Evolutionary conservation across 1,284 basidiomycete species (phyloP).

Genomic region (Golubevia sp.): DNA sequence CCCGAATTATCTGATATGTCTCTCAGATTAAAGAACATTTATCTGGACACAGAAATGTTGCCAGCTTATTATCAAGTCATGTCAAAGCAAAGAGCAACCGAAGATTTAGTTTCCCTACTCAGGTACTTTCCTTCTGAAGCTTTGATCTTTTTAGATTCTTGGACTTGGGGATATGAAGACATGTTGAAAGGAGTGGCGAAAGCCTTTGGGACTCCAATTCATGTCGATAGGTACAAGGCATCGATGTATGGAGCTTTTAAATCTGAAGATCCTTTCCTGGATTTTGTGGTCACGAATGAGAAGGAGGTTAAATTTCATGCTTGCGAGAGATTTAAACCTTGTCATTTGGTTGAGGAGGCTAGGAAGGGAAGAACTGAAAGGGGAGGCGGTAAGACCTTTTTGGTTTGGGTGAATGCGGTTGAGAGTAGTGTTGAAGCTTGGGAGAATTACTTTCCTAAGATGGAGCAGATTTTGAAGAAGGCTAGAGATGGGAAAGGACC

Average conservation of each 20-base stretch:
- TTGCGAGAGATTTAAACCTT: slow-evolving; percentile 80
- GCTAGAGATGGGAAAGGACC: slow-evolving; percentile 17
- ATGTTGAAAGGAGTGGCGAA: slow-evolving; percentile 29
- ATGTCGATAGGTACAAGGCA: slow-evolving; percentile 85
- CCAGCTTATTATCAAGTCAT: slow-evolving; percentile 16
- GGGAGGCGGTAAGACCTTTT: slow-evolving; percentile 47
- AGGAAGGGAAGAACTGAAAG: neutral
- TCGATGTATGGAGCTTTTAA: slow-evolving; percentile 69
- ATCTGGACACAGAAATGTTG: slow-evolving; percentile 78
- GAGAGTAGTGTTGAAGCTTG: slow-evolving; percentile 71
- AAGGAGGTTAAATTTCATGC: slow-evolving; percentile 81
- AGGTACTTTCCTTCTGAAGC: slow-evolving; percentile 67
- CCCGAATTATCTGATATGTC: slow-evolving; percentile 10
- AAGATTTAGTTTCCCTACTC: slow-evolving; percentile 71
- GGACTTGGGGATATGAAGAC: slow-evolving; percentile 78
- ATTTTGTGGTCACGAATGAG: slow-evolving; percentile 71
- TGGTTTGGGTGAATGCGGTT: slow-evolving; percentile 78
- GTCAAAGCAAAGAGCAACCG: slow-evolving; percentile 60
- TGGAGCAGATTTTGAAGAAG: slow-evolving; percentile 63
- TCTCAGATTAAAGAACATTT: slow-evolving; percentile 74
- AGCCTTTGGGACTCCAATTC: slow-evolving; percentile 68
- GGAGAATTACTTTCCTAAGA: slow-evolving; percentile 68
- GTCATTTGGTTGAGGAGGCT: slow-evolving; percentile 64
- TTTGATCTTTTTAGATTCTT: slow-evolving; percentile 83
- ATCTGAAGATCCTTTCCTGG: slow-evolving; percentile 70